Evolutionary conservation across 176 grass and related monocot genomes (phyloP), one percentile per base, ranked within the genome.

Genomic region (Avena insularis): DNA sequence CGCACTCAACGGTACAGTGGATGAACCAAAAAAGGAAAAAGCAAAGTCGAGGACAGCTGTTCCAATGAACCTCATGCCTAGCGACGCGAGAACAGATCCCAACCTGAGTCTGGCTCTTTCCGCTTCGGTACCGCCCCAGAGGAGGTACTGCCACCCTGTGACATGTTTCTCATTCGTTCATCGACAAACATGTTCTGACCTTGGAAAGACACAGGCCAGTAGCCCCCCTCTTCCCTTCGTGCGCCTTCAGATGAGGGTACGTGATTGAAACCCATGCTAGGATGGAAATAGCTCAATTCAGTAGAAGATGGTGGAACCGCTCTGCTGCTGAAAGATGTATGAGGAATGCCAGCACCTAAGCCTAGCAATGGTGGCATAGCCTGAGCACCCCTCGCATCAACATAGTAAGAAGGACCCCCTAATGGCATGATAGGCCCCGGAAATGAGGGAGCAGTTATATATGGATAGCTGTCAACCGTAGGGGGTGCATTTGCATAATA

Each of bases 61-160:
- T 43, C 38, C 38, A 43, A 43, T 43, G 58, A 75, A 84, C 20
- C 58, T 77, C 36, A 61, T 79, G 78, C 78, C 80, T 82, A 85
- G 35, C 36, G 79, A 58, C 66, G 87, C 4, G 86, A 33, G 66
- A 83, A 90, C 12, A 90, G 38, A 78, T 93, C 93, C 93, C 89
- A 92, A 63, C 91, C 84, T 9, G 84, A 86, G 71, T 95, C 91
- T 11, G 93, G 91, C 8, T 93, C 93, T 88, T 95, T 95, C 69
- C 91, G 89, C 60, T 95, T 95, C 9, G 79, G 55, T 56, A 50
- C 21, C 66, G 80, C 4, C 54, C 84, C 91, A 4, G 89, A 71
- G 29, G 49, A 51, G 79, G 25, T 54, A 53, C 69, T 77, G 33
- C 67, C 77, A 79, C 84, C 78, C n/a, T 93, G 92, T 31, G 89